Percentiles rank a stretch among this genome's conserved stretches.
phyloP scores from a whole-genome alignment of 225 moss, liverwort and hornwort genomes.

The Polytrichum formosum region DNA sequence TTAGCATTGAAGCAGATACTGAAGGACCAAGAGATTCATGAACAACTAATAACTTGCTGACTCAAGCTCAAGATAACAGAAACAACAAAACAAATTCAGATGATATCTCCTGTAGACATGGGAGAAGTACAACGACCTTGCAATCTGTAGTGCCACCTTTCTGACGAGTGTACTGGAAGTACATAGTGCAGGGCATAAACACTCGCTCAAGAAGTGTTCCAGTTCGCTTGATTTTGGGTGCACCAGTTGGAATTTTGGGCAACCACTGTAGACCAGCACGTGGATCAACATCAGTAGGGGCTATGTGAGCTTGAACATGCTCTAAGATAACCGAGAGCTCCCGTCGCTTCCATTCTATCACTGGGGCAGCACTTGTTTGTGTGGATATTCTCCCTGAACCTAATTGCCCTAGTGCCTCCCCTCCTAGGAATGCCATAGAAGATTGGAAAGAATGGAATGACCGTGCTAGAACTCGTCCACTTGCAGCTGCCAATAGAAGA shows the following conservation, averaged over 20 bases:
- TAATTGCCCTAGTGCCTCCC: constrained; percentile 57
- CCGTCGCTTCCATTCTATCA: constrained; percentile 93
- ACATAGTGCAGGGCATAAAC: constrained; percentile 97
- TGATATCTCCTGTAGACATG: neutral
- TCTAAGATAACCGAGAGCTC: constrained; percentile 92
- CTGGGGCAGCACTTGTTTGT: constrained; percentile 59
- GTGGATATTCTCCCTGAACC: constrained; percentile 61
- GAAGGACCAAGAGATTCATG: too few species aligned
- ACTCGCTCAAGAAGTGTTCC: constrained; percentile 95
- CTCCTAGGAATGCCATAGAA: constrained; percentile 56
- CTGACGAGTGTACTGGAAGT: constrained; percentile 94
- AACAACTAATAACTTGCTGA: too few species aligned
- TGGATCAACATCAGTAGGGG: constrained; percentile 95
- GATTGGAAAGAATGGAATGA: constrained; percentile 60
- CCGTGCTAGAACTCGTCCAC: constrained; percentile 87
- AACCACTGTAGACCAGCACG: constrained; percentile 97
- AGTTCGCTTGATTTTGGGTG: constrained; percentile 82
- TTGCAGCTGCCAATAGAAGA: constrained; percentile 87
- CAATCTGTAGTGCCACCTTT: constrained; percentile 91
- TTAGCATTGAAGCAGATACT: too few species aligned
- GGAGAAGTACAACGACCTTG: constrained; percentile 66
- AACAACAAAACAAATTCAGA: neutral
- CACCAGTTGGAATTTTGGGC: constrained; percentile 88
- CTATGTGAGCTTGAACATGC: constrained; percentile 97
- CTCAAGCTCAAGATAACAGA: too few species aligned